Evolutionary conservation across 768 basidiomycete species (phyloP).

Genomic region (Crassisporium funariophilum): DNA sequence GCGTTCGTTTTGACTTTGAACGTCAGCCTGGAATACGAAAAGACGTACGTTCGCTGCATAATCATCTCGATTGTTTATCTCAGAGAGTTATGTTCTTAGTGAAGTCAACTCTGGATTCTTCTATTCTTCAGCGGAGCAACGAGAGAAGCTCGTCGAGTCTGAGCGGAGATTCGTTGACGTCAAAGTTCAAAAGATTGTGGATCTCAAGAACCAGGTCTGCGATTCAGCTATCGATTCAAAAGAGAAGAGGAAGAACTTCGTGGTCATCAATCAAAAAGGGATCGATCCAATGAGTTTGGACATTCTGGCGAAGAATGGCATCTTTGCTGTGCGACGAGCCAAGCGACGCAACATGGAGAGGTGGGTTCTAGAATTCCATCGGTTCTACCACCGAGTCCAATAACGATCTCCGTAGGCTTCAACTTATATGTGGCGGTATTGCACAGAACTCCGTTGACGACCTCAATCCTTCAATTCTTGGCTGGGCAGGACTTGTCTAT

Average conservation of each 20-base stretch:
- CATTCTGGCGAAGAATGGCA: conserved; percentile 94
- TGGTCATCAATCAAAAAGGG: conserved; percentile 98
- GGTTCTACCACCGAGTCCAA: conserved; percentile 4
- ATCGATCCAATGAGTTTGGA: conserved; percentile 97
- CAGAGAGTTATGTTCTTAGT: conserved; percentile 43
- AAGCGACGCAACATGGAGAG: conserved; percentile 99
- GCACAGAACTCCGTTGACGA: conserved; percentile 99
- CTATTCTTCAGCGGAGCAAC: conserved; percentile 97
- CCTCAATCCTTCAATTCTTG: conserved; percentile 85
- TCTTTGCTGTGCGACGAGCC: conserved; percentile 90
- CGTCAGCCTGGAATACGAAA: conserved; percentile 98
- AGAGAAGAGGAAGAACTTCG: conserved; percentile 85
- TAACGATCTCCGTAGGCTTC: conserved; percentile 55
- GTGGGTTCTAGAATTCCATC: conserved; percentile 41
- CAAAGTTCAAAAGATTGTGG: conserved; percentile 94
- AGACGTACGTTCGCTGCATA: conserved; percentile 69
- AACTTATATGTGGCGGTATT: conserved; percentile 90
- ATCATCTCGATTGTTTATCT: conserved; percentile 16
- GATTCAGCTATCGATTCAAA: conserved; percentile 86
- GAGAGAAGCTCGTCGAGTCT: conserved; percentile 98
- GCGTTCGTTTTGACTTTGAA: conserved; percentile 94
- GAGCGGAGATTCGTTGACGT: conserved; percentile 93
- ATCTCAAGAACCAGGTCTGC: conserved; percentile 94
- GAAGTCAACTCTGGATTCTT: conserved; percentile 99
- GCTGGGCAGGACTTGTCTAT: conserved; percentile 98